phyloP scores from a whole-genome alignment of 1,139 yeast species.

The Candida labiduridarum region DNA sequence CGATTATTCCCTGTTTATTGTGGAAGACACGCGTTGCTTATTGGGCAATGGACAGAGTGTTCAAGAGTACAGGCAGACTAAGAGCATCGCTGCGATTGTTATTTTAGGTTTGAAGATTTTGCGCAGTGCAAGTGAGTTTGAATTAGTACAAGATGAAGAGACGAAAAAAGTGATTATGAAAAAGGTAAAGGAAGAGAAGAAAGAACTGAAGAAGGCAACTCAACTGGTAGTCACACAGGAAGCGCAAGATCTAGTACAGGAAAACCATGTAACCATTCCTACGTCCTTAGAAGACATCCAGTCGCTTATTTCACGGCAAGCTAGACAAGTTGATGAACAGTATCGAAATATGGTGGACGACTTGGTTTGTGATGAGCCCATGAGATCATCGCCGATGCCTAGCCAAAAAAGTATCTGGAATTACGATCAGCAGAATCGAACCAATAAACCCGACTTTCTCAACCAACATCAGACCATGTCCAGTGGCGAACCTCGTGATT shows the following conservation, averaged over 20 bases:
- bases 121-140: constrained; percentile 3
- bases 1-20: constrained; percentile 25
- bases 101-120: constrained; percentile 19
- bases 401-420: constrained; percentile 20
- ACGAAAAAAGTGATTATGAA: not conserved
- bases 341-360: constrained; percentile 22
- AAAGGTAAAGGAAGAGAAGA: not conserved
- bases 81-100: constrained; percentile 20
- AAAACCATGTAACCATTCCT: constrained; percentile 13
- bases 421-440: not conserved
- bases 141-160: not conserved
- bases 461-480: not conserved
- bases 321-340: constrained; percentile 10
- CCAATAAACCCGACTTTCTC: not conserved
- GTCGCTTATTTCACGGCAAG: constrained; percentile 30
- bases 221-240: constrained; percentile 7
- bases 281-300: constrained; percentile 33
- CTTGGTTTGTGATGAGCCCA: constrained; percentile 12
- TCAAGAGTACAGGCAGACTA: constrained; percentile 27
- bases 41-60: constrained; percentile 19
- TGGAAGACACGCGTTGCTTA: constrained; percentile 31
- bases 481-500: not conserved
- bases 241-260: constrained; percentile 8
- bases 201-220: constrained; percentile 5
- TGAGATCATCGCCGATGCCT: too few species aligned